Evolutionary conservation across 2,329 filamentous ascomycete species (phyloP), one percentile per base, ranked within the genome.

Genomic region (Talaromyces sp.): DNA sequence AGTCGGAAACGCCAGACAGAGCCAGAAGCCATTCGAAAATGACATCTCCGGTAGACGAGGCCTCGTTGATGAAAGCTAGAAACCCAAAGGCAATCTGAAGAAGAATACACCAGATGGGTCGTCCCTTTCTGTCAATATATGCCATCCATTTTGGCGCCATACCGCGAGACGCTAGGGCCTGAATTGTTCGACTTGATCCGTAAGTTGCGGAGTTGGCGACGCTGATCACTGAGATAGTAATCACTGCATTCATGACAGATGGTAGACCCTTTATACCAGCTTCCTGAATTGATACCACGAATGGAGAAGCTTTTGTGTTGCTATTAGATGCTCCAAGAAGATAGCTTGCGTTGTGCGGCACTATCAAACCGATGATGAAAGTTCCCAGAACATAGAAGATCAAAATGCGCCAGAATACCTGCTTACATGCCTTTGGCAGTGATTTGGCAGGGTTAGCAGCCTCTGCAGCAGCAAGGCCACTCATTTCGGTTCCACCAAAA

Each of bases 21-120:
- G 85, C 82, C 22, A 84, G 79, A 2, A 88, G 80, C 86, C 86
- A 88, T 57, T 82, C 78, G 49, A 88, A 86, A 13, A 87, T 80
- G 0, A 74, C 68, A 4, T 71, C 66, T 37, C 83, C 83, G 0
- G 73, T 71, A 27, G 6, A 11, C 1, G 78, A 70, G 3, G 63
- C 62, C 6, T 74, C 65, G 45, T 72, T 72, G 52, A 77, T 64
- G 57, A 72, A 79, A 7, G 70, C 75, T 1, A 79, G 65, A 3
- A 73, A 58, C 20, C 76, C 75, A 36, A 78, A 69, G 19, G 64
- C 20, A 13, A 76, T 65, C 27, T 77, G 69, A n/a, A 74, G 53
- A 9, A 74, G 29, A 33, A 78, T 72, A 27, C 73, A 74, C 44
- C 67, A 70, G 35, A 78, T 58, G 3, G 77, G 78, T 4, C 78